A percentile compares a stretch with the other conserved stretches of the same genome.
These are phyloP conservation scores for Exobasidium rhododendri DNA, from an alignment of 1,284 basidiomycete genomes.

Conservation along the genomic window DNA sequence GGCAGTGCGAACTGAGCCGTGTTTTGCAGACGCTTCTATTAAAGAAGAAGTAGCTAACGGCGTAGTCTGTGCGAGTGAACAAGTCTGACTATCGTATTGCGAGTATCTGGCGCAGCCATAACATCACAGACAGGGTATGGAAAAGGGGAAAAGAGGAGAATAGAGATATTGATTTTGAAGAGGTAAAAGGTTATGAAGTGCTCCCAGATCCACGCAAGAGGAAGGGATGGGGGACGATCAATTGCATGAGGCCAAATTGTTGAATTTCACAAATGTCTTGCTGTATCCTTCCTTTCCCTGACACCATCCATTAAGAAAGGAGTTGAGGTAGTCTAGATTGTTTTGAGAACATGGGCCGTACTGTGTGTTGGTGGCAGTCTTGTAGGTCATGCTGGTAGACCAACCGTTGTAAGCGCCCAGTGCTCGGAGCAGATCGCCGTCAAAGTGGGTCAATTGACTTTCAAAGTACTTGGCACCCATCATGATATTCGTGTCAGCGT, in stretches of 20 bases:
- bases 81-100: no score
- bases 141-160: no score
- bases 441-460: slow-evolving; percentile 22
- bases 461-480: slow-evolving; percentile 42
- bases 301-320: slow-evolving; percentile 41
- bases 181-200: no score
- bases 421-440: slow-evolving; percentile 29
- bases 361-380: slow-evolving; percentile 21
- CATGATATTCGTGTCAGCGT: slow-evolving; percentile 33
- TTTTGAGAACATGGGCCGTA: slow-evolving; percentile 34
- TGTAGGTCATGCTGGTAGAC: slow-evolving; percentile 26
- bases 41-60: no score
- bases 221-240: no score
- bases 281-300: slow-evolving; percentile 24
- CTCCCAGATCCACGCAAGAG: no score
- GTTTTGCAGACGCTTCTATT: no score
- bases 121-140: no score
- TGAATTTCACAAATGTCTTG: not conserved
- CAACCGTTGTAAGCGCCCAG: slow-evolving; percentile 45
- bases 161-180: no score
- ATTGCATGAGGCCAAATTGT: slow-evolving; percentile 4
- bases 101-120: no score
- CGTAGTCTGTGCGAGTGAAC: no score
- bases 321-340: slow-evolving; percentile 44
- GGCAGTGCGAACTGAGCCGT: no score